Percentiles rank a stretch among this genome's conserved stretches.
phyloP scores from a whole-genome alignment of 257 asterid species.

The Henckelia pumila region DNA sequence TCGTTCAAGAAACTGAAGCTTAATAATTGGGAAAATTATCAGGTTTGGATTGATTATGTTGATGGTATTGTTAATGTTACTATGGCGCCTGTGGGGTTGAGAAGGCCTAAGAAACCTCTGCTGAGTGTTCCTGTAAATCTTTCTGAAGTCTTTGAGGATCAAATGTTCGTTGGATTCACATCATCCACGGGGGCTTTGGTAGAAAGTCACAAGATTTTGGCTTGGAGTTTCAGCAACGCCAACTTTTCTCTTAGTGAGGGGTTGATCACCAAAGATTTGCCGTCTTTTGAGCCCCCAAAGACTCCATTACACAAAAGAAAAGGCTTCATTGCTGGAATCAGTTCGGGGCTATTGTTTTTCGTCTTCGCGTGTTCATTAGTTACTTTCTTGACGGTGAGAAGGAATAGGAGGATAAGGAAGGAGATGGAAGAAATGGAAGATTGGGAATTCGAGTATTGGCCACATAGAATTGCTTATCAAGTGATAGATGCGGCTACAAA shows the following conservation, averaged over 20 bases:
- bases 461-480: conserved; percentile 36
- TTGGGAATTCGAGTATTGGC: conserved; percentile 55
- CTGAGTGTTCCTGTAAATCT: conserved; percentile 28
- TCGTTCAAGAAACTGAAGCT: conserved; percentile 35
- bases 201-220: conserved; percentile 35
- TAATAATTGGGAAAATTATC: conserved; percentile 40
- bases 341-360: conserved; percentile 6
- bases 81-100: conserved; percentile 29
- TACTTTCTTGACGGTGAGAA: conserved; percentile 13
- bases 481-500: conserved; percentile 41
- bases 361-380: conserved; percentile 20
- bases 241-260: conserved; percentile 40
- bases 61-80: conserved; percentile 27
- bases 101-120: conserved; percentile 26
- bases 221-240: conserved; percentile 53
- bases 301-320: conserved; percentile 23
- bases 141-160: conserved; percentile 26
- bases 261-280: conserved; percentile 32
- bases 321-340: conserved; percentile 30
- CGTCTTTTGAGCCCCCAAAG: conserved; percentile 35
- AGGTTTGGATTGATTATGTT: conserved; percentile 38
- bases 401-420: conserved; percentile 32
- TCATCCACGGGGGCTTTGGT: conserved; percentile 36
- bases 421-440: conserved; percentile 36
- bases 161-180: conserved; percentile 42